A percentile compares a stretch with the other conserved stretches of the same genome.
These are phyloP conservation scores for Shiraia sp. DNA, from an alignment of 2,329 filamentous ascomycete genomes.

Conservation along the genomic window DNA sequence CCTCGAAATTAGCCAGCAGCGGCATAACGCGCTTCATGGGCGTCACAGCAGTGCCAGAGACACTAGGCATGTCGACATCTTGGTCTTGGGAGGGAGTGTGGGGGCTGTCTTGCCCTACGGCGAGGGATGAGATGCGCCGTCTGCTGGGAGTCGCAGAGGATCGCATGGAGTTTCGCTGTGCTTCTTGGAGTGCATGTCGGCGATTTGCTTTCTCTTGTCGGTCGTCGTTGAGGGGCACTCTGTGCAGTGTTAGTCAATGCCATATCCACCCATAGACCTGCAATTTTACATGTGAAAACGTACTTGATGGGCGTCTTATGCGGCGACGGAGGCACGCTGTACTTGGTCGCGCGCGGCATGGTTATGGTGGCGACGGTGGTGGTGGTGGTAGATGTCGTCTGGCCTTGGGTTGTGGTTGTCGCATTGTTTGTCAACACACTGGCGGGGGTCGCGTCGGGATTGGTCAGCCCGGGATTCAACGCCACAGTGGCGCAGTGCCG, in stretches of 20 bases:
- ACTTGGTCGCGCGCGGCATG: constrained; percentile 61
- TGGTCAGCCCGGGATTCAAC: too few relatives aligned
- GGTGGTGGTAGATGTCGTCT: constrained; percentile 18
- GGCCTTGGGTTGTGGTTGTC: not conserved
- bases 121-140: constrained; percentile 63
- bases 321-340: constrained; percentile 51
- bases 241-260: constrained; percentile 43
- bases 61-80: constrained; percentile 62
- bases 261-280: not conserved
- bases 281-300: not conserved
- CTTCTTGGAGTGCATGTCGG: constrained; percentile 84
- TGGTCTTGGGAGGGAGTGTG: constrained; percentile 51
- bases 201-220: constrained; percentile 87
- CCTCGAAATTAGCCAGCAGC: constrained; percentile 95
- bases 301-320: constrained; percentile 49
- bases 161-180: constrained; percentile 90
- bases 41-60: constrained; percentile 77
- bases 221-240: constrained; percentile 96
- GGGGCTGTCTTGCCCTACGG: constrained; percentile 53
- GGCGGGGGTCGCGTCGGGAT: not conserved
- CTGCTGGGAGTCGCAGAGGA: constrained; percentile 75
- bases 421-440: constrained; percentile 33
- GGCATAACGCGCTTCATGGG: constrained; percentile 90
- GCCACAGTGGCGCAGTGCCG: too few relatives aligned
- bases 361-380: constrained; percentile 12